Evolutionary conservation across 768 basidiomycete species (phyloP).

Genomic region (Russula earlei): DNA sequence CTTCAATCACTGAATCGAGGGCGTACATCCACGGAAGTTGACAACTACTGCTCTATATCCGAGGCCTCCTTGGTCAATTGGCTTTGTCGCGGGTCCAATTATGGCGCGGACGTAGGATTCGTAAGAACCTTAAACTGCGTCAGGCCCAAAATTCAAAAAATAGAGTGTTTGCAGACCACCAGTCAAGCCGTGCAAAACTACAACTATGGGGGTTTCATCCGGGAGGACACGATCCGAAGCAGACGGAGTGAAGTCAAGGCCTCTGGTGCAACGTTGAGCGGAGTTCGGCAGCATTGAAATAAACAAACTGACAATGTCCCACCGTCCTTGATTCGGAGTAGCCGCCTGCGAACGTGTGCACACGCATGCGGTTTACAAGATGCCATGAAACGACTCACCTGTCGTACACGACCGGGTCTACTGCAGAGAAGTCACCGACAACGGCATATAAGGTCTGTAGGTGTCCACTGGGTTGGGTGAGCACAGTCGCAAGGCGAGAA

Average conservation of each 20-base stretch:
- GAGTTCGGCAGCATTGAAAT: not conserved
- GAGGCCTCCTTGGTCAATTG: constrained; percentile 71
- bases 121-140: constrained; percentile 52
- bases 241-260: constrained; percentile 55
- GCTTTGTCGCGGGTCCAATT: constrained; percentile 59
- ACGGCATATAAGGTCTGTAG: constrained; percentile 55
- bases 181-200: constrained; percentile 42
- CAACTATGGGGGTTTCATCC: constrained; percentile 42
- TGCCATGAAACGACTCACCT: constrained; percentile 30
- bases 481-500: not conserved
- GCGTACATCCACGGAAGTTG: constrained; percentile 86
- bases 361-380: not conserved
- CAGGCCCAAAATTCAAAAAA: constrained; percentile 1
- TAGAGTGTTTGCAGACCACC: constrained; percentile 30
- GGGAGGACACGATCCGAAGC: constrained; percentile 22
- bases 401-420: constrained; percentile 46
- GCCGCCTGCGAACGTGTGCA: constrained; percentile 30
- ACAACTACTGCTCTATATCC: constrained; percentile 86
- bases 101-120: constrained; percentile 86
- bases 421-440: constrained; percentile 48
- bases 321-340: constrained; percentile 45
- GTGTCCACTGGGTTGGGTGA: constrained; percentile 39
- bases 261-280: constrained; percentile 31
- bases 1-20: not conserved
- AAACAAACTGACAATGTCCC: constrained; percentile 47